Base-by-base conservation (phyloP, 2,329 filamentous ascomycete genomes). In the Boeremia exigua region DNA sequence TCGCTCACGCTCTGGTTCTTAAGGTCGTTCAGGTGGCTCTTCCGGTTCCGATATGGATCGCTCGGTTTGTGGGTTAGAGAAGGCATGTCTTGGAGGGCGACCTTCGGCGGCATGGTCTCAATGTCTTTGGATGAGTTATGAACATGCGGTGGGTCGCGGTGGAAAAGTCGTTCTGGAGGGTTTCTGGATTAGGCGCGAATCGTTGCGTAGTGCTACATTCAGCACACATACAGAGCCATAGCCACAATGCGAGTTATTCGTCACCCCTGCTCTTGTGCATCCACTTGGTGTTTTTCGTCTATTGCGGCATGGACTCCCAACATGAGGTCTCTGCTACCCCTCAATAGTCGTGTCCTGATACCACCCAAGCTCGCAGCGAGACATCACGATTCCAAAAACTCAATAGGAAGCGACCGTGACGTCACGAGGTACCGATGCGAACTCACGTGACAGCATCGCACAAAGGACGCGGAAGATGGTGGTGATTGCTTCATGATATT, bases 401-500 rank as follows among this genome's bases (percentile, higher is more conserved):
- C 19, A 23, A 23, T 2, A 10, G 17, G 11, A 2, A 12, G 3
- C 28, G 8, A 19, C 6, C 7, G 30, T 49, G 29, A 49, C 45
- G 34, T 48, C 45, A 48, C 10, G 34, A 36, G 7, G 11, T 11
- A 11, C 11, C 2, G 15, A 28, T 25, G 15, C n/a, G 2, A 36
- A n/a, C 29, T 25, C 34, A 46, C 49, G 34, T 46, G 42, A 53
- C 27, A 25, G 6, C 36, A 30, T n/a, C 6, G 14, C 36, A 47
- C 43, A 52, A 29, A 39, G 33, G 25, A n/a, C 30, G 27, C 23
- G 15, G 15, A 15, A 42, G 30, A 23, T 56, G 42, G 53, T 56
- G 53, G 53, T 56, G 47, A 56, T 48, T 56, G 53, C 53, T 51
- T 56, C 47, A 50, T 56, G 36, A 39, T 56, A 51, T 56, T 47